These are phyloP conservation scores for Sanghuangporus baumii DNA, from an alignment of 1,284 basidiomycete species.

Conservation along the genomic window DNA sequence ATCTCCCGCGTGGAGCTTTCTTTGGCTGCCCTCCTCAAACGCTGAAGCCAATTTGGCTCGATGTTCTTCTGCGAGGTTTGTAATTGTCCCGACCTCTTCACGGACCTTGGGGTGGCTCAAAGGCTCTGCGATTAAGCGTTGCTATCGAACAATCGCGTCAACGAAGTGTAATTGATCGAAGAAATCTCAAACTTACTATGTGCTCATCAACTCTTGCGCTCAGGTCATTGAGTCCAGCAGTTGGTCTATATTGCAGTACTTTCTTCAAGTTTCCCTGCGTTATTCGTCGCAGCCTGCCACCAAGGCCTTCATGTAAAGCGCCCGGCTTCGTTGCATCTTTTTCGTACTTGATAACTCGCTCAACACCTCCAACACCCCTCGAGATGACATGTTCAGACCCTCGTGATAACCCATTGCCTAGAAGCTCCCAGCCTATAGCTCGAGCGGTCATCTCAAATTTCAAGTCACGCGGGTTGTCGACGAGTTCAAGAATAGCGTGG, in stretches of 20 bases:
- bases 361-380: constrained; percentile 41
- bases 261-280: constrained; percentile 30
- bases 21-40: constrained; percentile 8
- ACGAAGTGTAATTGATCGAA: background rate
- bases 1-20: constrained; percentile 9
- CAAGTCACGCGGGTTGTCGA: constrained; percentile 90
- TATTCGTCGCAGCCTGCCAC: constrained; percentile 25
- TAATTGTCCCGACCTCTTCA: constrained; percentile 10
- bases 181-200: constrained; percentile 29
- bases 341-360: constrained; percentile 34
- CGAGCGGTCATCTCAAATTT: constrained; percentile 82
- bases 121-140: constrained; percentile 24
- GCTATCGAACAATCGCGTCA: constrained; percentile 10
- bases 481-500: constrained; percentile 87
- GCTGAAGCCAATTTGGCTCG: constrained; percentile 1
- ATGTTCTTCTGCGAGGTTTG: background rate
- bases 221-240: constrained; percentile 29
- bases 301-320: constrained; percentile 16
- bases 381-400: constrained; percentile 44
- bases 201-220: constrained; percentile 29
- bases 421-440: constrained; percentile 74
- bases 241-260: constrained; percentile 31
- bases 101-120: constrained; percentile 20
- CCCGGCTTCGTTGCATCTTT: constrained; percentile 13
- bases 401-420: constrained; percentile 46